Conservation (phyloP, 805 yeast species). For the Pichia heedii region DNA sequence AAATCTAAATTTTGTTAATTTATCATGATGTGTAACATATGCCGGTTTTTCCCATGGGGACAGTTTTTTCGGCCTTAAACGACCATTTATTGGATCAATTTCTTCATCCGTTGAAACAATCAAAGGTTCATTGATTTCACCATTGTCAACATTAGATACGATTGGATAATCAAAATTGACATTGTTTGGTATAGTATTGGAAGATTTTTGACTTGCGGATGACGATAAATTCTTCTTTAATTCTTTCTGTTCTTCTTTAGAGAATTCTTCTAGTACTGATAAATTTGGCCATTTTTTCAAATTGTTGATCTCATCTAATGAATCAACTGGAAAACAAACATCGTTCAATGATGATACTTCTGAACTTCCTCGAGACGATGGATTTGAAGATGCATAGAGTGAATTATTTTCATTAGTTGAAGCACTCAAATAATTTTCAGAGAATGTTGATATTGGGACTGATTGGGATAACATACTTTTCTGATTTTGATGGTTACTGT, state of each 20-base stretch:
- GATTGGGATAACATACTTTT: slow-evolving; percentile 7
- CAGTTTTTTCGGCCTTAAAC: slow-evolving; percentile 65
- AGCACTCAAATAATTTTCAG: not conserved
- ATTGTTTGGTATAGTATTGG: not conserved
- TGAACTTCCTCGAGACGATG: slow-evolving; percentile 51
- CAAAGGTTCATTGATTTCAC: slow-evolving; percentile 18
- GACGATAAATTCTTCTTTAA: slow-evolving; percentile 19
- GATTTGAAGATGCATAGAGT: slow-evolving; percentile 41
- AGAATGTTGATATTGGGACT: slow-evolving; percentile 1
- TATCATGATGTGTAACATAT: slow-evolving; percentile 11
- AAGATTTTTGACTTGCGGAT: slow-evolving; percentile 18
- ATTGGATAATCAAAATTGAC: slow-evolving; percentile 35
- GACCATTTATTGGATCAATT: slow-evolving; percentile 46
- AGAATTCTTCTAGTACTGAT: slow-evolving; percentile 63
- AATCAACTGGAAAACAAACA: slow-evolving; percentile 82
- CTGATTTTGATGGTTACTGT: too few relatives aligned
- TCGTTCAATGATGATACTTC: slow-evolving; percentile 77
- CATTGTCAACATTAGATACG: slow-evolving; percentile 23
- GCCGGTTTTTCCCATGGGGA: slow-evolving; percentile 58
- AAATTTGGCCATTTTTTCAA: slow-evolving; percentile 75
- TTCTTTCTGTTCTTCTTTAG: slow-evolving; percentile 51
- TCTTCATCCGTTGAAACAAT: slow-evolving; percentile 38
- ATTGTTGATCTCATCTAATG: slow-evolving; percentile 22
- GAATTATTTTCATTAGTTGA: slow-evolving; percentile 14
- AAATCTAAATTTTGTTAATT: slow-evolving; percentile 55